Evolutionary conservation across 768 basidiomycete genomes (phyloP), one percentile per base, ranked within the genome.

Genomic region (Boletus rufocinnamomeus): DNA sequence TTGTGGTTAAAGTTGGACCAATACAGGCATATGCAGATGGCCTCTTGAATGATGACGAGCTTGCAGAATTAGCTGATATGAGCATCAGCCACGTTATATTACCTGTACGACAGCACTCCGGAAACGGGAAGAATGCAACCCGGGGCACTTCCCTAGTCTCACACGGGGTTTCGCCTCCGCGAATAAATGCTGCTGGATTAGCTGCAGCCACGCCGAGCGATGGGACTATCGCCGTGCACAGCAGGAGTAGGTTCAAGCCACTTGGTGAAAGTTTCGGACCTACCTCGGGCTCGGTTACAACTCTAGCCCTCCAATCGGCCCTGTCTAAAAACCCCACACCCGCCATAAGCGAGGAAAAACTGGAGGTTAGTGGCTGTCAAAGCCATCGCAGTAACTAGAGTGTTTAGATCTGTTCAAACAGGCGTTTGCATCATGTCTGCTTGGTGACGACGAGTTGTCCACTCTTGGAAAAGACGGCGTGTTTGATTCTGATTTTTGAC

Each of bases 351-450:
- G 49, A 54, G 49, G 64, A 63, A 50, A 67, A 71, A 32, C 38
- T 70, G 25, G 68, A 71, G 54, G 73, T 69, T 37, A 41, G 59
- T 60, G 27, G 23, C 35, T 30, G 40, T 52, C 46, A 11, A 38
- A 16, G 46, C 38, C 49, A 32, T 6, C 25, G 13, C 19, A 21
- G 14, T 37, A 11, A 40, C 38, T 25, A 21, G 52, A 30, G 8
- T 38, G 21, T 32, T 54, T 51, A 63, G 44, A 49, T 11, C 17
- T 17, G 8, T 71, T 68, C 37, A 52, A 65, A 60, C 66, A 69
- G 61, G 57, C 54, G 10, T 78, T 75, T 54, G 75, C 71, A 7
- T 74, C 75, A 21, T 79, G 78, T 55, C 56, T 80, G 2, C 62
- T 80, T 9, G 69, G 67, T 45, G 69, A 75, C 17, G 66, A 71